Conservation (phyloP, 176 grass and related monocot genomes). For the Bromus sterilis region DNA sequence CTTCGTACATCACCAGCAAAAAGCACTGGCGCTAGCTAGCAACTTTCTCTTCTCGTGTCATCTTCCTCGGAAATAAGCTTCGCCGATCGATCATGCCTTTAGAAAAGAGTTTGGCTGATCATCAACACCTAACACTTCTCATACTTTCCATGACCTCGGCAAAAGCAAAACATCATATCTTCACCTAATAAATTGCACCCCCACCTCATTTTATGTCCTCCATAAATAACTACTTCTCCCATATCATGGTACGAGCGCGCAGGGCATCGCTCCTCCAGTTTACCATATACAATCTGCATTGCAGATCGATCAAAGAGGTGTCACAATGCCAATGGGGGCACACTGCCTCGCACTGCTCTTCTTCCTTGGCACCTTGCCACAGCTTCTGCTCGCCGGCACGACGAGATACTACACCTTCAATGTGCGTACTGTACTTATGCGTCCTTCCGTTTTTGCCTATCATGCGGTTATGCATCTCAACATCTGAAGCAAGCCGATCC, state of each 20-base stretch:
- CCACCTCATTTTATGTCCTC: neutral
- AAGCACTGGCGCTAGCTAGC: neutral
- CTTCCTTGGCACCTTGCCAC: slow-evolving; percentile 8
- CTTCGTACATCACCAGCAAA: slow-evolving; percentile 37
- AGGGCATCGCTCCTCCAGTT: neutral
- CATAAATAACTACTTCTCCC: slow-evolving; percentile 14
- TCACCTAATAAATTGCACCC: slow-evolving; percentile 48
- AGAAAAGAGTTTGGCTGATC: neutral
- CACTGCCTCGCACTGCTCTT: neutral
- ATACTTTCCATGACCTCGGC: neutral
- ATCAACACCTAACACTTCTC: slow-evolving; percentile 18
- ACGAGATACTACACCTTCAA: slow-evolving; percentile 69
- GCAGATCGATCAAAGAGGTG: neutral
- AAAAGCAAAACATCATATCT: slow-evolving; percentile 21
- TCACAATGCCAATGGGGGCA: slow-evolving; percentile 31
- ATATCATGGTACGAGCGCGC: neutral
- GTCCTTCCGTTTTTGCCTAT: neutral
- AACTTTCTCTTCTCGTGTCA: neutral
- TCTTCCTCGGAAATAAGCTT: neutral
- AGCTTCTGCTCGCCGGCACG: slow-evolving; percentile 3
- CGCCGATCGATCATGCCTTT: neutral
- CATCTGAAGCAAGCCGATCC: neutral
- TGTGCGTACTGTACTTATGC: neutral
- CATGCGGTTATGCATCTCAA: neutral
- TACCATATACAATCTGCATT: neutral